Base-by-base conservation (phyloP, 1,284 basidiomycete species). In the Tylopilus orsonianus region DNA sequence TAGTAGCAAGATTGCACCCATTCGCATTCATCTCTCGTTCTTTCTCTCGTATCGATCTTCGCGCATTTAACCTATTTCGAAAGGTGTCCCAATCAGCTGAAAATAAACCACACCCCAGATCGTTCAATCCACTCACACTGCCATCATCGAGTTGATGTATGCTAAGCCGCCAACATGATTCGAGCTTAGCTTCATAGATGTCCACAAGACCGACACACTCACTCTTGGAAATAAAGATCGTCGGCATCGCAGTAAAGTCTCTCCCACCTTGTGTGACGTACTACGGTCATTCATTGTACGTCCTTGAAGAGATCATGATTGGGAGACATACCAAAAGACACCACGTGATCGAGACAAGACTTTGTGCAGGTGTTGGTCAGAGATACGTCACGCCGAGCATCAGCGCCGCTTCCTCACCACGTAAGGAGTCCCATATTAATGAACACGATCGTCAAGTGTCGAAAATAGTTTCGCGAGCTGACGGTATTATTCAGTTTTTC, bases 391-490 rank as follows among this genome's bases (percentile, higher is more conserved):
- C 5, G 8, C 35, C 1, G 1, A n/a, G 23, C 29, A 29, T 14
- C 3, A 6, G 24, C 20, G 19, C 14, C 2, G 14, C 13, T 5
- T 14, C 3, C 44, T 44, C 22, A 52, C 54, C 53, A 56, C 12
- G 56, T 56, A 26, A 56, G 56, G 18, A 56, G 32, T 3, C 55
- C 55, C 56, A 56, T 53, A 19, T 56, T 58, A 9, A 56, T n/a
- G 19, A 56, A 56, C 12, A 56, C 56, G 13, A 45, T 32, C 3
- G 14, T 52, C 27, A 56, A 39, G 23, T 58, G 56, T 22, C 47
- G 33, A 23, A 56, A 13, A 30, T 23, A 52, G 23, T 56, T 56
- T 13, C n/a, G 39, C 32, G 53, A 37, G 19, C 56, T 56, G 8
- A 14, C n/a, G n/a, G n/a, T n/a, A n/a, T n/a, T n/a, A n/a, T n/a